Evolutionary conservation across 495 filamentous ascomycete genomes (phyloP).

Genomic region (Penicillium paxilli): DNA sequence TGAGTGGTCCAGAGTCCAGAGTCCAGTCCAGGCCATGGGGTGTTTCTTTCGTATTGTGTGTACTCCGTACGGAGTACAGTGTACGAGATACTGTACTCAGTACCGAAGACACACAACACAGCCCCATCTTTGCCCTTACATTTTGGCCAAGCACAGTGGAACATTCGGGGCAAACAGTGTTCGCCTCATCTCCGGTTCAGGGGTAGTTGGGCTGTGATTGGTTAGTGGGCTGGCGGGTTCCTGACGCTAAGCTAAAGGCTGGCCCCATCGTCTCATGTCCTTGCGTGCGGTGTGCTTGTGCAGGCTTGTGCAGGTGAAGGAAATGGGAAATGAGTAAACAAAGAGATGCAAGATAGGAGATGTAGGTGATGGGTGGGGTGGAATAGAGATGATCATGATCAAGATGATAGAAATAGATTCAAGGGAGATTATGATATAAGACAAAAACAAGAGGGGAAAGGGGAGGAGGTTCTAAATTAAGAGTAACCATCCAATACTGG

Average conservation of each 20-base stretch:
- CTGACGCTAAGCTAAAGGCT: slow-evolving; percentile 29
- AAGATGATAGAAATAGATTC: no score
- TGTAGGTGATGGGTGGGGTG: no score
- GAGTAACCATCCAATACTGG: background rate
- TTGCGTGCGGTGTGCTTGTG: background rate
- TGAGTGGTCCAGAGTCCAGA: no score
- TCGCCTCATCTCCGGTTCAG: slow-evolving; percentile 24
- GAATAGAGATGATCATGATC: no score
- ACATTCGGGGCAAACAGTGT: background rate
- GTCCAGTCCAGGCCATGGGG: no score
- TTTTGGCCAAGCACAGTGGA: no score
- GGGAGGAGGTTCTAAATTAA: background rate
- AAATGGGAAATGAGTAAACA: background rate
- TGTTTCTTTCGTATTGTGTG: background rate
- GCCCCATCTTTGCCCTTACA: background rate
- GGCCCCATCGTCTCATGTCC: slow-evolving; percentile 1
- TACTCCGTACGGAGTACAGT: background rate
- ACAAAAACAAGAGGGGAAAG: background rate
- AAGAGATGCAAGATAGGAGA: background rate
- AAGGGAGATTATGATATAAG: background rate
- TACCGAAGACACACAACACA: background rate
- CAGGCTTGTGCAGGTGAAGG: background rate
- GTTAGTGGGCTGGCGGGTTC: slow-evolving; percentile 21
- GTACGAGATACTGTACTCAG: no score
- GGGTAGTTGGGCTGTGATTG: slow-evolving; percentile 24